These are phyloP conservation scores for Raffaelea arxii DNA, from an alignment of 2,329 filamentous ascomycete genomes.

Conservation along the genomic window DNA sequence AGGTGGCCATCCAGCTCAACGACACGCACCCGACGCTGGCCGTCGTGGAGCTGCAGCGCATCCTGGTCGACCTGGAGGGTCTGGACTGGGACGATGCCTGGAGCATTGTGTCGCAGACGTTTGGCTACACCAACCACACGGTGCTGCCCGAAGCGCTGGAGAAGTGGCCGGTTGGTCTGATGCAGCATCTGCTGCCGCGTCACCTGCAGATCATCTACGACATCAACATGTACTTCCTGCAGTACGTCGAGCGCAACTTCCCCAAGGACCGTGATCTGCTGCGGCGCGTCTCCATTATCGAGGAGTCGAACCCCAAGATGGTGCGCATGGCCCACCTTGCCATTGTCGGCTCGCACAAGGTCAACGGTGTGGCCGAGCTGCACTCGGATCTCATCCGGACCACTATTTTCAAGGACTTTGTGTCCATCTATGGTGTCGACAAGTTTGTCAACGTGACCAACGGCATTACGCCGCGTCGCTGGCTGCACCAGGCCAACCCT, in stretches of 20 bases:
- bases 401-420: slow-evolving; percentile 99
- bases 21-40: slow-evolving; percentile 96
- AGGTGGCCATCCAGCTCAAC: slow-evolving; percentile 95
- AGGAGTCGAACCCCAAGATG: slow-evolving; percentile 96
- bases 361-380: slow-evolving; percentile 95
- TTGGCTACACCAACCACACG: slow-evolving; percentile 98
- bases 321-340: slow-evolving; percentile 94
- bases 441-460: slow-evolving; percentile 99
- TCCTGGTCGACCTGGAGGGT: slow-evolving; percentile 80
- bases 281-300: slow-evolving; percentile 85
- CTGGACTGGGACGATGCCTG: slow-evolving; percentile 91
- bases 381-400: slow-evolving; percentile 98
- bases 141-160: slow-evolving; percentile 93
- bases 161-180: slow-evolving; percentile 91
- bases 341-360: slow-evolving; percentile 96
- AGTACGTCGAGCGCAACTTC: slow-evolving; percentile 81
- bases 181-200: slow-evolving; percentile 87
- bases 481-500: slow-evolving; percentile 96
- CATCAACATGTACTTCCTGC: slow-evolving; percentile 91
- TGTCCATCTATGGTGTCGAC: slow-evolving; percentile 86
- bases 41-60: slow-evolving; percentile 90
- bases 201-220: slow-evolving; percentile 98
- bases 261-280: slow-evolving; percentile 84
- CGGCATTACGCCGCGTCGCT: slow-evolving; percentile 89
- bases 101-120: slow-evolving; percentile 67